Evolutionary conservation across 2,329 filamentous ascomycete genomes (phyloP).

Genomic region (Dryadomyces quercivorus): DNA sequence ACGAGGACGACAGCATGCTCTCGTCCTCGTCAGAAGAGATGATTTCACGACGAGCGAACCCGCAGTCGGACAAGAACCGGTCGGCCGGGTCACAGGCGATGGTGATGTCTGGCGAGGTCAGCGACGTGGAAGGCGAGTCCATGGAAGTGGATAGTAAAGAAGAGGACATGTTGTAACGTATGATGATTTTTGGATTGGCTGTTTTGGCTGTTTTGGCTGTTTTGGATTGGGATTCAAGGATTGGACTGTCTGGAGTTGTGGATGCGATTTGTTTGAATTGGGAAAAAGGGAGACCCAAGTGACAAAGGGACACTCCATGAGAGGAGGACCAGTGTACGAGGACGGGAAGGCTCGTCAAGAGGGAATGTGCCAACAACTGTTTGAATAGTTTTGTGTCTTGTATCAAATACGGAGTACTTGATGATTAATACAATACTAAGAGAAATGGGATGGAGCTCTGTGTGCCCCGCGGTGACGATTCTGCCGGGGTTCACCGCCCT

Average conservation of each 20-base stretch:
- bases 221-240: neutral
- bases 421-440: no score
- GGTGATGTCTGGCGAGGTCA: constrained; percentile 28
- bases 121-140: constrained; percentile 10
- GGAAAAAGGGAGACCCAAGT: no score
- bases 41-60: constrained; percentile 22
- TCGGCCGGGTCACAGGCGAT: constrained; percentile 26
- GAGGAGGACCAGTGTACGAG: no score
- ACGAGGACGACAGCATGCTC: constrained; percentile 19
- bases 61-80: constrained; percentile 23
- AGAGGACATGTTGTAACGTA: neutral
- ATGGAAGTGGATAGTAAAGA: neutral
- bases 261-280: no score
- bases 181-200: neutral
- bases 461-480: neutral
- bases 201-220: neutral
- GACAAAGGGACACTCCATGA: no score
- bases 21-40: constrained; percentile 18
- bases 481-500: constrained; percentile 10
- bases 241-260: neutral
- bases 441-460: no score
- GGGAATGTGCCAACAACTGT: no score
- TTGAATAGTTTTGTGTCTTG: no score
- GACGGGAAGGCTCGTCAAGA: no score
- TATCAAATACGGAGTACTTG: no score